phyloP scores from a whole-genome alignment of 2,329 filamentous ascomycete species.

The Rutstroemia sp. region DNA sequence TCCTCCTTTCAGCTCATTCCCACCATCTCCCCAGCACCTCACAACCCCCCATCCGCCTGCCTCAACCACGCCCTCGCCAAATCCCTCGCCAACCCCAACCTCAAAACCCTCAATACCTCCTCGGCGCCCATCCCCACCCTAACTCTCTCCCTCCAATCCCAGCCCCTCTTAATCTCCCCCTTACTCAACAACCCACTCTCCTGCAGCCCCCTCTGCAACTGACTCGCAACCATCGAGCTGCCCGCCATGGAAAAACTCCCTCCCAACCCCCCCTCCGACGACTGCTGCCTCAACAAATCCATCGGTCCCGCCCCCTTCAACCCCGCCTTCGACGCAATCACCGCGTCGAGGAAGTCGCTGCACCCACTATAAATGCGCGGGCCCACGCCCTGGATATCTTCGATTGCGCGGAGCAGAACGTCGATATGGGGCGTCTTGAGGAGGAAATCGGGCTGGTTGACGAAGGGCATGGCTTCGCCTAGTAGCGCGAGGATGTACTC shows the following conservation, averaged over 20 bases:
- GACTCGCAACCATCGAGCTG: constrained; percentile 61
- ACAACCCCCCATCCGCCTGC: constrained; percentile 45
- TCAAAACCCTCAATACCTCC: constrained; percentile 66
- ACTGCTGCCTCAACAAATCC: constrained; percentile 64
- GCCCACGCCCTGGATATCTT: constrained; percentile 71
- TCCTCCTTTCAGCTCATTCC: too few species aligned
- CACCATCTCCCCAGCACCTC: constrained; percentile 10
- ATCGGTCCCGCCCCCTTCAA: constrained; percentile 55
- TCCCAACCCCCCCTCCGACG: constrained; percentile 47
- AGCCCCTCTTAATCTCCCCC: constrained; percentile 50
- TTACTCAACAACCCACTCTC: constrained; percentile 42
- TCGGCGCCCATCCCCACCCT: constrained; percentile 50
- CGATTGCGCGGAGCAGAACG: constrained; percentile 65
- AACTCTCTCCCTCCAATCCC: constrained; percentile 64
- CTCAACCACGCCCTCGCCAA: constrained; percentile 62
- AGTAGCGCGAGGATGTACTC: constrained; percentile 79
- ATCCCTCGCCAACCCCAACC: constrained; percentile 68
- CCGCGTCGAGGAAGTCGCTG: constrained; percentile 70
- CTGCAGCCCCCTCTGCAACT: constrained; percentile 52
- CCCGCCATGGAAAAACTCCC: constrained; percentile 58
- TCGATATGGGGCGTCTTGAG: constrained; percentile 68
- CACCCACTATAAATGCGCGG: constrained; percentile 65
- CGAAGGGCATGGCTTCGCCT: constrained; percentile 73
- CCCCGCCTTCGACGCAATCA: constrained; percentile 62
- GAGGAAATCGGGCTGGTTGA: constrained; percentile 54